Percentiles rank a stretch among this genome's conserved stretches.
phyloP scores from a whole-genome alignment of 164 flowering plant genomes.

The Magnolia kwangsiensis region DNA sequence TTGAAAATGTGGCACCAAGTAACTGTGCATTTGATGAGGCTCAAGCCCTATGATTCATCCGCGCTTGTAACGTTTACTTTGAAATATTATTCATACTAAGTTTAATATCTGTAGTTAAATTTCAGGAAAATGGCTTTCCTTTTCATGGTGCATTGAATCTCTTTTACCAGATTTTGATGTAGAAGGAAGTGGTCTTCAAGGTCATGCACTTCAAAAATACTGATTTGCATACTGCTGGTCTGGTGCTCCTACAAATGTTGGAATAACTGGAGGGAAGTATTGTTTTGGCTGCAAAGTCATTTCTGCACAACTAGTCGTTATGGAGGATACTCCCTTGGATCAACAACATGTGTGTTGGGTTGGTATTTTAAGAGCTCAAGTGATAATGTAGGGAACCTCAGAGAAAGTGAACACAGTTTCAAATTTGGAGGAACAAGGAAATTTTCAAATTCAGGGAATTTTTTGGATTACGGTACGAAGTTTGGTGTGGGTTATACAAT shows the following conservation, averaged over 20 bases:
- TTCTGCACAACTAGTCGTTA: slow-evolving; percentile 43
- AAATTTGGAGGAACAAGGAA: slow-evolving; percentile 63
- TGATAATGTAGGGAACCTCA: slow-evolving; percentile 43
- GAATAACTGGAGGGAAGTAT: slow-evolving; percentile 56
- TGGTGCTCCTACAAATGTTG: slow-evolving; percentile 58
- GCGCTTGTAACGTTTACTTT: too few species aligned
- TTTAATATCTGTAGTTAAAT: too few species aligned
- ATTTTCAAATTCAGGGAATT: slow-evolving; percentile 44
- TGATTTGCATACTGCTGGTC: slow-evolving; percentile 80
- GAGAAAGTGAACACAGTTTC: slow-evolving; percentile 50
- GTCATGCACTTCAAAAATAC: slow-evolving; percentile 41
- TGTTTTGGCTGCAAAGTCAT: slow-evolving; percentile 62
- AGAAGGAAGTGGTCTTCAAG: too few species aligned
- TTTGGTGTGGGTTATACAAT: slow-evolving; percentile 61
- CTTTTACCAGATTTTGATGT: too few species aligned
- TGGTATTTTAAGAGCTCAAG: slow-evolving; percentile 62
- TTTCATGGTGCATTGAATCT: too few species aligned
- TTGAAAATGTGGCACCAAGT: too few species aligned
- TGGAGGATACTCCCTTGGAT: slow-evolving; percentile 54
- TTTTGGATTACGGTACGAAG: slow-evolving; percentile 47
- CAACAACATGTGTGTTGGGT: slow-evolving; percentile 52
- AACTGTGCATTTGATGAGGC: too few species aligned
- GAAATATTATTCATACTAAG: too few species aligned
- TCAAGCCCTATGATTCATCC: too few species aligned
- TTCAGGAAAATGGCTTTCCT: too few species aligned